A percentile compares a stretch with the other conserved stretches of the same genome.
phyloP scores from a whole-genome alignment of 495 filamentous ascomycete genomes.

The Hyaloscypha bicolor region DNA sequence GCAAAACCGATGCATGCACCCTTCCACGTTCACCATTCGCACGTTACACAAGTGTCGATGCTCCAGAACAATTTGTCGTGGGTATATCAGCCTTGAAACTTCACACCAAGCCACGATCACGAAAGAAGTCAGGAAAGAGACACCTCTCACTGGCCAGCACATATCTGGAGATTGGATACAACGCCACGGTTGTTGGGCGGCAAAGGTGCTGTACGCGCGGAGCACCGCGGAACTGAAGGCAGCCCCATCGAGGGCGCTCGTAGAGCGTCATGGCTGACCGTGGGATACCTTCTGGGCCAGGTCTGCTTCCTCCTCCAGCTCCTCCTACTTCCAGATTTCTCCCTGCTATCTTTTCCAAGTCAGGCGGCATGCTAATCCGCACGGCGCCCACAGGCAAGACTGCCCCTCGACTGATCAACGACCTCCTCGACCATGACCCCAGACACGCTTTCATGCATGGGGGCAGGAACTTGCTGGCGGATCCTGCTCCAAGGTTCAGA shows the following conservation, averaged over 20 bases:
- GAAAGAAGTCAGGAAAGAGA: neutral
- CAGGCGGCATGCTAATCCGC: conserved; percentile 13
- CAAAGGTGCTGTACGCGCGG: conserved; percentile 8
- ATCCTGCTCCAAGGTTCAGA: conserved; percentile 25
- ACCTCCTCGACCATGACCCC: conserved; percentile 34
- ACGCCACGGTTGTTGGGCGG: neutral
- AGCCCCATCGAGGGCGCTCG: conserved; percentile 8
- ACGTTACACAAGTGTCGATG: conserved; percentile 12
- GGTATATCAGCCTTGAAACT: neutral
- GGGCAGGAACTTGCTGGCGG: conserved; percentile 26
- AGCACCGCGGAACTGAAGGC: conserved; percentile 17
- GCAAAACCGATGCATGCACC: neutral
- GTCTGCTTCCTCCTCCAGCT: conserved; percentile 15
- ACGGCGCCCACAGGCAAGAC: conserved; percentile 31
- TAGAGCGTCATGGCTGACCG: conserved; percentile 20
- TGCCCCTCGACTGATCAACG: conserved; percentile 29
- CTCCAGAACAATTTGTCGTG: neutral
- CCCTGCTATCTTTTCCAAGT: neutral
- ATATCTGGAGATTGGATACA: neutral
- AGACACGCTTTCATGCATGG: conserved; percentile 15
- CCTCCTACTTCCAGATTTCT: conserved; percentile 3
- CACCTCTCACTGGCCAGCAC: neutral
- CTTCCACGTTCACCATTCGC: neutral
- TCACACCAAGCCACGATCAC: neutral
- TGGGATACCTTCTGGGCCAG: conserved; percentile 21